phyloP scores from a whole-genome alignment of 495 filamentous ascomycete genomes.

The Aspergillus bertholletiae region DNA sequence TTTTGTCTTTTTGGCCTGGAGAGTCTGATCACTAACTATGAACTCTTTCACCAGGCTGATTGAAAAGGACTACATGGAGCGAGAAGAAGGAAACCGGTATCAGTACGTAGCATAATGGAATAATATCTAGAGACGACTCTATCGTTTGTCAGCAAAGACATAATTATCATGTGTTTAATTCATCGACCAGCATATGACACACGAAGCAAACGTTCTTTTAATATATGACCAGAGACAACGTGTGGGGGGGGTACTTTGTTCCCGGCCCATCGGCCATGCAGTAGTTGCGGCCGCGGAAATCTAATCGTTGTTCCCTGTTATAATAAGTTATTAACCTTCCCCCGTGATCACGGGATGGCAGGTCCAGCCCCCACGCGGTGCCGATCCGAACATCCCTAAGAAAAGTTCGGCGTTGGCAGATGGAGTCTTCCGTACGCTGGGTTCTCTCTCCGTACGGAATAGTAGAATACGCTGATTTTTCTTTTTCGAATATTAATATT shows the following conservation, averaged over 20 bases:
- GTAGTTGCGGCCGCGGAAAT: background rate
- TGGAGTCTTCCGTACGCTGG: background rate
- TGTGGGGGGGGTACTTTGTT: background rate
- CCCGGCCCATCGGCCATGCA: background rate
- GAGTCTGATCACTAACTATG: constrained; percentile 4
- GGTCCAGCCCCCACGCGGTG: background rate
- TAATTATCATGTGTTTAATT: background rate
- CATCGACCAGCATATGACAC: background rate
- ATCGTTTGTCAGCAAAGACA: background rate
- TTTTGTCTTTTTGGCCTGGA: background rate
- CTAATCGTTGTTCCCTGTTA: too few species aligned
- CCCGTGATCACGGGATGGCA: background rate
- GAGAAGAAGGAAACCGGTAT: constrained; percentile 72
- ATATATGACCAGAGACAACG: background rate
- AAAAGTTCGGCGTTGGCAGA: background rate
- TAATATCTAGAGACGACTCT: background rate
- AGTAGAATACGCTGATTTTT: too few species aligned
- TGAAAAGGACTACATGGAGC: constrained; percentile 94
- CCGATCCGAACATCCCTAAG: background rate
- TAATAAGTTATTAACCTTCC: too few species aligned
- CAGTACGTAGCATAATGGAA: constrained; percentile 71
- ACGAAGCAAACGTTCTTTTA: background rate
- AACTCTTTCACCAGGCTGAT: constrained; percentile 58
- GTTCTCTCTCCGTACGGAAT: too few species aligned
- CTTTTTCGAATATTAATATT: too few species aligned